These are phyloP conservation scores for Aspergillus sp. DNA, from an alignment of 2,329 filamentous ascomycete genomes.

Conservation along the genomic window DNA sequence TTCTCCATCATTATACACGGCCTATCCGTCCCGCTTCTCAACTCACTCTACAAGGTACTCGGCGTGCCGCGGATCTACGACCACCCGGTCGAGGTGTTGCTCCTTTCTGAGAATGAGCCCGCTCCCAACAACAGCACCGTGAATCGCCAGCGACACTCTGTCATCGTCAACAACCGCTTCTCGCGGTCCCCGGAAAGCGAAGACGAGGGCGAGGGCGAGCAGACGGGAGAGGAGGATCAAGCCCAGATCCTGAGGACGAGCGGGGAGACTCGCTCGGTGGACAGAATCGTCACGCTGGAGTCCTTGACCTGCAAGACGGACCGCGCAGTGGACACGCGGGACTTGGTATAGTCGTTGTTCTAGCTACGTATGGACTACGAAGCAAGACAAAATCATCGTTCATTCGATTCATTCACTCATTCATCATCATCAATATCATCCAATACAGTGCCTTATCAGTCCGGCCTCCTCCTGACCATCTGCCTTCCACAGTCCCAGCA, in stretches of 20 bases:
- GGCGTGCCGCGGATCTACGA: conserved; percentile 32
- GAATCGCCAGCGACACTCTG: conserved; percentile 25
- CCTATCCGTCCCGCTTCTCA: conserved; percentile 37
- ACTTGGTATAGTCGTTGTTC: conserved; percentile 11
- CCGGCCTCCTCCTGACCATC: not conserved
- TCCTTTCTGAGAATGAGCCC: conserved; percentile 35
- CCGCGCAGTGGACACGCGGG: conserved; percentile 5
- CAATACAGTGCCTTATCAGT: not conserved
- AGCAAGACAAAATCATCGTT: conserved; percentile 2
- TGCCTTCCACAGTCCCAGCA: not conserved
- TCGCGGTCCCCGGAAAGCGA: conserved; percentile 17
- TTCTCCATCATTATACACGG: conserved; percentile 42
- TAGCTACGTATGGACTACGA: not conserved
- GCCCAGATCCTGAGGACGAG: conserved; percentile 11
- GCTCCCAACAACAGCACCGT: conserved; percentile 35
- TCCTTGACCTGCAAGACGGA: not conserved
- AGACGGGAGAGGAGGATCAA: conserved; percentile 7
- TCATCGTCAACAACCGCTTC: conserved; percentile 37
- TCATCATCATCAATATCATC: conserved; percentile 1
- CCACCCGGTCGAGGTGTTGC: conserved; percentile 31
- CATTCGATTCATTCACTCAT: conserved; percentile 5
- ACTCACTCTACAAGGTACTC: conserved; percentile 30
- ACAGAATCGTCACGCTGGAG: not conserved
- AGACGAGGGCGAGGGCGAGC: conserved; percentile 6
- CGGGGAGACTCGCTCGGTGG: conserved; percentile 8